phyloP scores from a whole-genome alignment of 768 basidiomycete species.

The Rhodotorula kratochvilovae region DNA sequence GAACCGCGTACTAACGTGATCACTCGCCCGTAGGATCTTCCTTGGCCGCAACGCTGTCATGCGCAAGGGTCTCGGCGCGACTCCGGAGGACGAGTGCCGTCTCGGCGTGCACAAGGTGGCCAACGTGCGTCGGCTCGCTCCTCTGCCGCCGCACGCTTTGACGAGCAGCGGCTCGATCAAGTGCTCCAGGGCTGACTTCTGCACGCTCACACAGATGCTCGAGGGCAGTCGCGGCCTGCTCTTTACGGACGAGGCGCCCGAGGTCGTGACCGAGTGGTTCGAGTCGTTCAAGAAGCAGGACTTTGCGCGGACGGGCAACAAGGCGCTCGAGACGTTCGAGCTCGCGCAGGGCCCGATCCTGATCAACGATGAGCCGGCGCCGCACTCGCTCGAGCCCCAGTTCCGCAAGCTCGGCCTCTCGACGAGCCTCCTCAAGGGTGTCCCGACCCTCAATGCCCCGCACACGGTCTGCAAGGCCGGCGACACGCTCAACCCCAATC shows the following conservation, averaged over 20 bases:
- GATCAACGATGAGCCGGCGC: conserved; percentile 71
- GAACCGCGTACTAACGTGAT: too few relatives aligned
- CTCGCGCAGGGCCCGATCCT: conserved; percentile 79
- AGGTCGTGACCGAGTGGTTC: conserved; percentile 93
- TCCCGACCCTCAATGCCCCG: conserved; percentile 69
- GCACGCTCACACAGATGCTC: conserved; percentile 60
- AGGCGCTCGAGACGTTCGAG: conserved; percentile 65
- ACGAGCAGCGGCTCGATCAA: too few relatives aligned
- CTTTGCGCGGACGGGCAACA: conserved; percentile 83
- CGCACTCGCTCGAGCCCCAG: conserved; percentile 96
- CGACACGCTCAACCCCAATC: conserved; percentile 71
- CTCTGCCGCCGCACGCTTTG: background rate
- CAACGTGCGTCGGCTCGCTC: conserved; percentile 53
- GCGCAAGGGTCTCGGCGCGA: conserved; percentile 88
- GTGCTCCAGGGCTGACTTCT: background rate
- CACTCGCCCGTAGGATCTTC: conserved; percentile 32
- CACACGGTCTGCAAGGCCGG: conserved; percentile 81
- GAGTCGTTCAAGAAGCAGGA: conserved; percentile 80
- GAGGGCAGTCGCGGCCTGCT: conserved; percentile 91
- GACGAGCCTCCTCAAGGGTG: conserved; percentile 75
- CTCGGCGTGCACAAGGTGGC: conserved; percentile 73
- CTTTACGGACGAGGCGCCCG: conserved; percentile 83
- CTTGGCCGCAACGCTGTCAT: conserved; percentile 60
- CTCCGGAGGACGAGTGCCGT: conserved; percentile 78
- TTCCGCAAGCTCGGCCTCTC: conserved; percentile 82